These are phyloP conservation scores for Ophiocordyceps sinensis DNA, from an alignment of 2,329 filamentous ascomycete species.

Conservation along the genomic window DNA sequence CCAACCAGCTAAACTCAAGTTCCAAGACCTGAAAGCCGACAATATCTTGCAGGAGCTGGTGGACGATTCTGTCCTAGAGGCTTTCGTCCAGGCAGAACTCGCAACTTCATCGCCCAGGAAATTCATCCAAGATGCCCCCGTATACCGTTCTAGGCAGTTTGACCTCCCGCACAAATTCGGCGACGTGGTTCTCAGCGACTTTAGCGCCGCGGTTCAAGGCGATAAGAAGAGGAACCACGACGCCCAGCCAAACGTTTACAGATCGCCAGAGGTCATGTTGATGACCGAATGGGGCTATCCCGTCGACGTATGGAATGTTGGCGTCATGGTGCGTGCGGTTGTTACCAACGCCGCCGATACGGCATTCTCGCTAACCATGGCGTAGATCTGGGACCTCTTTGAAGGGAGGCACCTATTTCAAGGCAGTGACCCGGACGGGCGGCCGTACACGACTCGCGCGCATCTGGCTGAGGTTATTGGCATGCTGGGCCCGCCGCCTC, in stretches of 20 bases:
- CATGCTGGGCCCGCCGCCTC: slow-evolving; percentile 8
- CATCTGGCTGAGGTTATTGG: slow-evolving; percentile 11
- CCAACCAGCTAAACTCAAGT: not conserved
- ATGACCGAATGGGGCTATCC: slow-evolving; percentile 11
- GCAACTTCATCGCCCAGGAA: not conserved
- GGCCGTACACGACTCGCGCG: slow-evolving; percentile 7
- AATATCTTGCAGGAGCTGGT: slow-evolving; percentile 19
- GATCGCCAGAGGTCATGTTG: slow-evolving; percentile 12
- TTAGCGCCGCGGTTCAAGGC: not conserved
- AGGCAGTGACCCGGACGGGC: slow-evolving; percentile 3
- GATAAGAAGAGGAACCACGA: slow-evolving; percentile 3
- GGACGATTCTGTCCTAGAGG: slow-evolving; percentile 1
- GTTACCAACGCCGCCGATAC: not conserved
- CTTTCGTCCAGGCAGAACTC: slow-evolving; percentile 1
- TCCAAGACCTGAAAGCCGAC: slow-evolving; percentile 24
- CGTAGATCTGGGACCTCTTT: slow-evolving; percentile 10
- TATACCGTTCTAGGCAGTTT: not conserved
- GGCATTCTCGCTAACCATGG: no score
- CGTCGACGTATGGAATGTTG: slow-evolving; percentile 9
- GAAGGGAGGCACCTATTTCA: slow-evolving; percentile 10
- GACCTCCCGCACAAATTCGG: not conserved
- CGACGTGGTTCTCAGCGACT: not conserved
- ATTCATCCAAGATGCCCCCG: not conserved
- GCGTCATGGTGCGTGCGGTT: slow-evolving; percentile 6
- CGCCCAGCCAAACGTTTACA: slow-evolving; percentile 10